These are phyloP conservation scores for Gypsophila paniculata DNA, from an alignment of 179 eudicot species.

Conservation along the genomic window DNA sequence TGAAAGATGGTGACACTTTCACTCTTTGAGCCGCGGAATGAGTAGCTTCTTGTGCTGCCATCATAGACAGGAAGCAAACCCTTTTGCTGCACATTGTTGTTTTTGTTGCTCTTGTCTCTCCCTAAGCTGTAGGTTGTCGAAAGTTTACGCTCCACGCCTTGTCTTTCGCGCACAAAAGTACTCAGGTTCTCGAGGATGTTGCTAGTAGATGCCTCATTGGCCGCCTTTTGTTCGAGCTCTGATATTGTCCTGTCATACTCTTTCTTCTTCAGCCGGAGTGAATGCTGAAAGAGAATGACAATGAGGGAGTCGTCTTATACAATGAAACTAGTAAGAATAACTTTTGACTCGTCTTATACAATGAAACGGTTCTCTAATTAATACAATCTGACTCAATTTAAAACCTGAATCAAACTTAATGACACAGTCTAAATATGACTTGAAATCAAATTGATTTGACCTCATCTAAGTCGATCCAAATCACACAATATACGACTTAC, in stretches of 20 bases:
- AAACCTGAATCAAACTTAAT: not conserved
- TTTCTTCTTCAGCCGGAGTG: conserved; percentile 67
- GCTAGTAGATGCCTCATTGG: conserved; percentile 46
- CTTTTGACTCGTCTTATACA: not conserved
- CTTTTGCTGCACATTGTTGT: conserved; percentile 23
- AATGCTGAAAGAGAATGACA: conserved; percentile 46
- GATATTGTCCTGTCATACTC: conserved; percentile 59
- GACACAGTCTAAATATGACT: not conserved
- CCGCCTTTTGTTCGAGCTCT: conserved; percentile 61
- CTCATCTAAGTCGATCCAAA: not conserved
- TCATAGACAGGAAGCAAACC: conserved; percentile 50
- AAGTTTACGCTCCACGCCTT: conserved; percentile 64
- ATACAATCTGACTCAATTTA: not conserved
- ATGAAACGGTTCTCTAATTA: too few species aligned
- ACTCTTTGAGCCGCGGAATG: conserved; percentile 46
- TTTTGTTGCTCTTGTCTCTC: conserved; percentile 43
- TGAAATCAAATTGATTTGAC: not conserved
- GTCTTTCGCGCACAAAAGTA: conserved; percentile 55
- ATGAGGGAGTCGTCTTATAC: too few species aligned
- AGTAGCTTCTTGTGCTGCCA: conserved; percentile 48
- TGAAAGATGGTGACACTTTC: conserved; percentile 56
- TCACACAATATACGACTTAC: conserved; percentile 36
- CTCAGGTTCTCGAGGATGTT: conserved; percentile 52
- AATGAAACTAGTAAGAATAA: not conserved
- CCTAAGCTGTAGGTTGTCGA: conserved; percentile 85